Conservation (phyloP, 768 basidiomycete genomes). For the Imleria badia region DNA sequence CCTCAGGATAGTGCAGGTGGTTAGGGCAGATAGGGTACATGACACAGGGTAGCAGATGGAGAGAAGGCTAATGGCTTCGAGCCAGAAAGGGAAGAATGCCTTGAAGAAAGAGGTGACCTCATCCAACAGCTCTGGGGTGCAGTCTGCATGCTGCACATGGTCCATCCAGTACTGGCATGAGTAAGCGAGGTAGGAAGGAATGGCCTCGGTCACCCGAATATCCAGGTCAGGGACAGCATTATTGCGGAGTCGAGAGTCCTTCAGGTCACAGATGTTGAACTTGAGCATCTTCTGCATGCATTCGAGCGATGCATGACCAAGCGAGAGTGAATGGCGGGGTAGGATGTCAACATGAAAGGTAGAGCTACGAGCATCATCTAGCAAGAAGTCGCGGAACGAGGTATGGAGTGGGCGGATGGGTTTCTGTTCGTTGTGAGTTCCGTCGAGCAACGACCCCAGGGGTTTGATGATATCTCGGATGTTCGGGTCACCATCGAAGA, state of each 20-base stretch:
- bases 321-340: constrained; percentile 9
- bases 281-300: constrained; percentile 33
- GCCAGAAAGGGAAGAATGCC: constrained; percentile 35
- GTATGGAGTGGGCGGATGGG: constrained; percentile 33
- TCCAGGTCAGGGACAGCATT: constrained; percentile 21
- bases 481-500: constrained; percentile 8
- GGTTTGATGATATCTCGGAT: constrained; percentile 18
- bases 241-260: constrained; percentile 35
- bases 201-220: constrained; percentile 17
- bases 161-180: constrained; percentile 38
- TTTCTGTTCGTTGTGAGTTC: constrained; percentile 11
- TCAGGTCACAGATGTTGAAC: constrained; percentile 41
- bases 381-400: constrained; percentile 37
- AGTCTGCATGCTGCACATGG: constrained; percentile 22
- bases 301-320: constrained; percentile 30
- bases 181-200: constrained; percentile 35
- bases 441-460: constrained; percentile 25
- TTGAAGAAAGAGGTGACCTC: constrained; percentile 22
- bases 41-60: constrained; percentile 3
- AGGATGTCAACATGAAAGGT: constrained; percentile 20
- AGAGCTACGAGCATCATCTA: constrained; percentile 20
- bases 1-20: constrained; percentile 7
- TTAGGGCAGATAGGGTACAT: constrained; percentile 7
- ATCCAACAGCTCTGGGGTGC: constrained; percentile 13
- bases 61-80: constrained; percentile 36